phyloP scores from a whole-genome alignment of 2,329 filamentous ascomycete genomes.

The Curvularia lunata region DNA sequence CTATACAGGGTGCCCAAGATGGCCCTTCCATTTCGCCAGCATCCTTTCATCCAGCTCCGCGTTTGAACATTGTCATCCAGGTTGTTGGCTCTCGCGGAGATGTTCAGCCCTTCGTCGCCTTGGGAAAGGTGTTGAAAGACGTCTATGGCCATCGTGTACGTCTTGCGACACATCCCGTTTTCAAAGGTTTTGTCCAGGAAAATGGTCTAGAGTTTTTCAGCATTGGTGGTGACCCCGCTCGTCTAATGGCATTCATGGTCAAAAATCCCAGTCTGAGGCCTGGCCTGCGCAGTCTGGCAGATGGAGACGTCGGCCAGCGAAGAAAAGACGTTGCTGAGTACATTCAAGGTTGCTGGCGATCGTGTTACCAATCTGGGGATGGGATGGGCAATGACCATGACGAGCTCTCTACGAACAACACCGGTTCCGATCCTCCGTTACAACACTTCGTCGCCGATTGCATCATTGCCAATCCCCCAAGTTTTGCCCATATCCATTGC shows the following conservation, averaged over 20 bases:
- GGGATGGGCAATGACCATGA: not conserved
- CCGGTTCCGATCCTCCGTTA: not conserved
- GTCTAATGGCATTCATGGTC: conserved; percentile 60
- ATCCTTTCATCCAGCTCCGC: not conserved
- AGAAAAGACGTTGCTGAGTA: conserved; percentile 32
- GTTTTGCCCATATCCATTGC: not conserved
- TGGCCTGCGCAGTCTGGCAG: conserved; percentile 25
- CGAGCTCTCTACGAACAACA: not conserved
- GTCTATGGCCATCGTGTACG: conserved; percentile 37
- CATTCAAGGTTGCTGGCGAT: conserved; percentile 35
- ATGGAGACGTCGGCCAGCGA: conserved; percentile 43
- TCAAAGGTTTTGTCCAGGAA: conserved; percentile 24
- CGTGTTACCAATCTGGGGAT: not conserved
- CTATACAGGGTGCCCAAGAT: not conserved
- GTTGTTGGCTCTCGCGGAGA: conserved; percentile 62
- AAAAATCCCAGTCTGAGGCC: conserved; percentile 53
- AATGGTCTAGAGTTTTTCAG: conserved; percentile 45
- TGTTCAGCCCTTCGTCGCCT: conserved; percentile 65
- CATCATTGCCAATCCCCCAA: not conserved
- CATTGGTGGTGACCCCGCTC: conserved; percentile 43
- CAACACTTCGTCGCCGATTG: not conserved
- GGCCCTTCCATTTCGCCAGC: not conserved
- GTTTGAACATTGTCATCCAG: conserved; percentile 60
- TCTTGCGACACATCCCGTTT: conserved; percentile 32
- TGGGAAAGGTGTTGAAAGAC: conserved; percentile 57